Base-by-base conservation (phyloP, 768 basidiomycete genomes). In the Boletus tylopilopsis region DNA sequence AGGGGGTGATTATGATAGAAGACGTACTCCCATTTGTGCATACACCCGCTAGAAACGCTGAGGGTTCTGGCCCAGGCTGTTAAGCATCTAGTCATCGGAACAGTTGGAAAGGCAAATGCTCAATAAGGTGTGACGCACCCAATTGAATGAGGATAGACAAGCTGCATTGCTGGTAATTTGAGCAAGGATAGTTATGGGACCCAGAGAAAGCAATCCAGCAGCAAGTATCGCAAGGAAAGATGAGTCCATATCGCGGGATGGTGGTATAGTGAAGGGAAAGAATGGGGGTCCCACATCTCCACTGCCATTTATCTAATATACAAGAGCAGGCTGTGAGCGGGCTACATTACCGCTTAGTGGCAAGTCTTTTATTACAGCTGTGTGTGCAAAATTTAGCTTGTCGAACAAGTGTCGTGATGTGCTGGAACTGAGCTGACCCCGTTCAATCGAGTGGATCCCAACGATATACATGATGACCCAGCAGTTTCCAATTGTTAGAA, bases 41-140 rank as follows among this genome's bases (percentile, higher is more conserved):
- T 1, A 69, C 68, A 19, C 73, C 67, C 33, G 74, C 57, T 2
- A 79, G 60, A 34, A 70, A 72, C 2, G 77, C 71, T 12, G 76
- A n/a, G 78, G 76, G 19, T 64, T 75, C 51, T 80, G 72, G 39
- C 63, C 61, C 45, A 69, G 68, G 22, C 76, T 76, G 50, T 81
- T 81, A 41, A 39, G 15, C 66, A 69, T 66, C 66, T 67, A 22
- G 13, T 27, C 46, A 34, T 29, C 5, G 24, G 37, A 45, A 40
- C 13, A 35, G 10, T 12, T 53, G 30, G 13, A 49, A n/a, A 24
- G 29, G 8, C 32, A 40, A 19, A 35, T 15, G 16, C 3, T 12
- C 15, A 27, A 22, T 30, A 9, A 18, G 25, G 18, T n/a, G 18
- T 15, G 11, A 45, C 67, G 11, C 42, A 67, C 68, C 70, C 68